Evolutionary conservation across 2,329 filamentous ascomycete species (phyloP).

Genomic region (Colletotrichum sp.): DNA sequence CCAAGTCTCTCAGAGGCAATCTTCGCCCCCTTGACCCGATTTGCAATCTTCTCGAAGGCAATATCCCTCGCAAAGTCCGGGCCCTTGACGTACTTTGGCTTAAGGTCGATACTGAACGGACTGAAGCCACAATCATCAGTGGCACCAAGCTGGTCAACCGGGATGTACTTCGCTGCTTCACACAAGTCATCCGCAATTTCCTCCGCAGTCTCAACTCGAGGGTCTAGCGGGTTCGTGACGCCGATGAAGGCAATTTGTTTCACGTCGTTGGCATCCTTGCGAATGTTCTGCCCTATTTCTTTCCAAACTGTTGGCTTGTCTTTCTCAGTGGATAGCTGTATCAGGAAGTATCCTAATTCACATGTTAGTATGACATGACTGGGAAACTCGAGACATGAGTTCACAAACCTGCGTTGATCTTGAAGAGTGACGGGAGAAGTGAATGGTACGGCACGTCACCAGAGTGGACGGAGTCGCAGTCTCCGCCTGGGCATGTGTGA

Average conservation of each 20-base stretch:
- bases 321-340: background rate
- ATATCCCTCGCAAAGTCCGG: background rate
- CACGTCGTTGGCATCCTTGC: background rate
- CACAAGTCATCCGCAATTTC: background rate
- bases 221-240: background rate
- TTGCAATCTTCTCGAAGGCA: background rate
- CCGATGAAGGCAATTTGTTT: background rate
- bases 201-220: background rate
- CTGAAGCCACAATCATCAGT: background rate
- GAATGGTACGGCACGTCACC: background rate
- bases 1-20: background rate
- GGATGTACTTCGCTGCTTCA: background rate
- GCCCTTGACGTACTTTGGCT: background rate
- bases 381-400: accelerated
- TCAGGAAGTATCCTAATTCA: background rate
- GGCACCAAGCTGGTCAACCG: background rate
- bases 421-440: background rate
- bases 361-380: too few species aligned
- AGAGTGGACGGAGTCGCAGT: background rate
- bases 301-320: background rate
- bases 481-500: background rate
- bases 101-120: background rate
- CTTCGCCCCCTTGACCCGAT: background rate
- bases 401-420: background rate
- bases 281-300: background rate